phyloP scores from a whole-genome alignment of 208 protist genomes.

The Leptomonas seymouri region DNA sequence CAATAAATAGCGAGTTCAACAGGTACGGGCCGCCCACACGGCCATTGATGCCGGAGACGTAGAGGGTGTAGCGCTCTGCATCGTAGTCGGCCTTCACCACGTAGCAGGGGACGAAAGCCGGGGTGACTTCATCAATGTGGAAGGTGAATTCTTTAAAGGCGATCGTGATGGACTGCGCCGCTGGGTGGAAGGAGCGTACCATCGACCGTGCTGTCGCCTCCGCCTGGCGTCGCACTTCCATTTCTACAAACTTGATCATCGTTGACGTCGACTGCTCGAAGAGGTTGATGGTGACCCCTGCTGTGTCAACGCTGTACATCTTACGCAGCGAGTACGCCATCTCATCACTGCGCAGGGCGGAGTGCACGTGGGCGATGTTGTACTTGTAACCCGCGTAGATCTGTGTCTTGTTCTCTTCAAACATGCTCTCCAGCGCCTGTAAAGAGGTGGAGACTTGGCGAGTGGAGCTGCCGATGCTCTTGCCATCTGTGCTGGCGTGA shows the following conservation, averaged over 20 bases:
- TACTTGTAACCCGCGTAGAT: conserved; percentile 93
- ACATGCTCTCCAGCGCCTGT: conserved; percentile 62
- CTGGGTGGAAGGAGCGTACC: conserved; percentile 68
- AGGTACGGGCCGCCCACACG: conserved; percentile 77
- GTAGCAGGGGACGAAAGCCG: conserved; percentile 85
- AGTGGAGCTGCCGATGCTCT: conserved; percentile 29
- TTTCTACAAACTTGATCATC: conserved; percentile 59
- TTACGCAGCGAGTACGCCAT: conserved; percentile 57
- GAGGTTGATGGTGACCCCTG: conserved; percentile 71
- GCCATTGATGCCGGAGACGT: conserved; percentile 71
- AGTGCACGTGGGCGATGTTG: conserved; percentile 81
- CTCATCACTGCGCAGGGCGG: conserved; percentile 57
- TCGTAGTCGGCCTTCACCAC: conserved; percentile 83
- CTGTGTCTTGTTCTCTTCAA: conserved; percentile 79
- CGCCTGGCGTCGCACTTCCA: conserved; percentile 60
- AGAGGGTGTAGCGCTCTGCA: conserved; percentile 74
- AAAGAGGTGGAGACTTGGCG: conserved; percentile 45
- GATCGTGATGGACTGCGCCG: conserved; percentile 53
- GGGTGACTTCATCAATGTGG: conserved; percentile 64
- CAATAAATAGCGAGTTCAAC: conserved; percentile 75
- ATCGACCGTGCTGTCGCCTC: conserved; percentile 43
- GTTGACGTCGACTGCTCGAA: conserved; percentile 89
- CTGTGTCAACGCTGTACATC: conserved; percentile 68
- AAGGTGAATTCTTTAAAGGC: conserved; percentile 62
- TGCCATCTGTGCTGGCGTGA: conserved; percentile 23